Evolutionary conservation across 2,329 filamentous ascomycete species (phyloP), one percentile per base, ranked within the genome.

Genomic region (Fusarium sp.): DNA sequence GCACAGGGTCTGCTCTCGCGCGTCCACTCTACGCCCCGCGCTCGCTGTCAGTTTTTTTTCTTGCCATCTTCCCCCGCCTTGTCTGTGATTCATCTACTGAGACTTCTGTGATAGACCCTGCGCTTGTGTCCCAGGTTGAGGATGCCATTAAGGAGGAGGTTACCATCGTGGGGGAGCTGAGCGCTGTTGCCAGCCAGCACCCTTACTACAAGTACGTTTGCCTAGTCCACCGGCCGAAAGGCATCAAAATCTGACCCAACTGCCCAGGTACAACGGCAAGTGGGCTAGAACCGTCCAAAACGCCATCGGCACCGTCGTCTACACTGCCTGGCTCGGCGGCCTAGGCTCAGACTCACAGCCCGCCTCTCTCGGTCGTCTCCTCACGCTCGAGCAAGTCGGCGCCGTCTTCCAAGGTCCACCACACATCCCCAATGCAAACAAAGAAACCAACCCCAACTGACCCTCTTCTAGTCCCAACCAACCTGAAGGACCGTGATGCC

Each of bases 331-430:
- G 92, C 89, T 98, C 16, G 94, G 95, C 62, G 94, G 94, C 34
- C 88, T 95, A 76, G 71, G 72, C 60, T 82, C 85, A 73, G 89
- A 88, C 76, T 84, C 85, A 78, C 86, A 83, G 79, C 87, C 84
- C 37, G 87, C 83, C 76, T 87, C 88, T 81, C 84, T 87, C 62
- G 93, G 88, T 78, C 90, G 88, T 52, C 91, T 99, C 63, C 84
- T 98, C 79, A 97, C 93, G 0, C 93, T 98, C 69, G 95, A 98
- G 78, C 92, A 98, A 78, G 91, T 98, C 45, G 96, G 95, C 58
- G 87, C 89, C 73, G 89, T 94, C 73, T 88, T 98, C 75, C 88
- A 92, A 71, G 90, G 95, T 94, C 83, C 61, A 85, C 80, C 62
- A 35, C 24, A 37, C 37, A 47, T 14, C 63, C 16, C 67, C 14